These are phyloP conservation scores for Populus nigra DNA, from an alignment of 345 rosid genomes.

Conservation along the genomic window DNA sequence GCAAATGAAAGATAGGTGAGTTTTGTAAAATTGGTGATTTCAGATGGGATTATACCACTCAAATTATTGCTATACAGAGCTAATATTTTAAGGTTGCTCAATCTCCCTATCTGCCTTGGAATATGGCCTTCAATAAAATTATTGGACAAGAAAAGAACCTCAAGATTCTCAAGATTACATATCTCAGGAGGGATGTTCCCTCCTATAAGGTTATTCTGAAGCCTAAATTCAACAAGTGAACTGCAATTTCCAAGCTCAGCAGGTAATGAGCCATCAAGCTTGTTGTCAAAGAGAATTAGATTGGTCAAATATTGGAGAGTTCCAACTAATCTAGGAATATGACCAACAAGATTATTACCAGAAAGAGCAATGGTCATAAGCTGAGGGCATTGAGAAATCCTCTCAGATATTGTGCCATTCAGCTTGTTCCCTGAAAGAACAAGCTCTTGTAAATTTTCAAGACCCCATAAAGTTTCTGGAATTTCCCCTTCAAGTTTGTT, in stretches of 20 bases:
- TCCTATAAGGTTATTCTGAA: constrained; percentile 32
- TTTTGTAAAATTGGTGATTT: constrained; percentile 20
- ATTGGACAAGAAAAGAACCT: constrained; percentile 29
- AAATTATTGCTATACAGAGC: constrained; percentile 39
- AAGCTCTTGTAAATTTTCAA: constrained; percentile 29
- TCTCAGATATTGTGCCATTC: constrained; percentile 41
- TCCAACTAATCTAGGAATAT: constrained; percentile 35
- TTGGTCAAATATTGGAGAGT: constrained; percentile 19
- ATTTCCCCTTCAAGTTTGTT: constrained; percentile 36
- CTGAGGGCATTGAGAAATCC: constrained; percentile 25
- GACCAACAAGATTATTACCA: constrained; percentile 32
- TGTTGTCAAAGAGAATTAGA: constrained; percentile 29
- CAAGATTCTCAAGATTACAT: constrained; percentile 28
- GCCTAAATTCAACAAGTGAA: constrained; percentile 33
- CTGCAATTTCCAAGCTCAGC: constrained; percentile 40
- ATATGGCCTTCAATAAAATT: constrained; percentile 31
- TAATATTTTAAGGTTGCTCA: constrained; percentile 26
- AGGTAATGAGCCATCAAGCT: constrained; percentile 35
- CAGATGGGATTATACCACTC: constrained; percentile 36
- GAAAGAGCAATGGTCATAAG: constrained; percentile 28
- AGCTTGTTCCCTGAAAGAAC: constrained; percentile 37
- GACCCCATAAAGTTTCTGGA: constrained; percentile 39
- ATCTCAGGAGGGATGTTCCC: constrained; percentile 33
- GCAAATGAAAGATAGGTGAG: constrained; percentile 35
- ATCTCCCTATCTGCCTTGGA: constrained; percentile 28